Conservation (phyloP, 495 filamentous ascomycete genomes). For the Paragyromitra xinjiangensis region DNA sequence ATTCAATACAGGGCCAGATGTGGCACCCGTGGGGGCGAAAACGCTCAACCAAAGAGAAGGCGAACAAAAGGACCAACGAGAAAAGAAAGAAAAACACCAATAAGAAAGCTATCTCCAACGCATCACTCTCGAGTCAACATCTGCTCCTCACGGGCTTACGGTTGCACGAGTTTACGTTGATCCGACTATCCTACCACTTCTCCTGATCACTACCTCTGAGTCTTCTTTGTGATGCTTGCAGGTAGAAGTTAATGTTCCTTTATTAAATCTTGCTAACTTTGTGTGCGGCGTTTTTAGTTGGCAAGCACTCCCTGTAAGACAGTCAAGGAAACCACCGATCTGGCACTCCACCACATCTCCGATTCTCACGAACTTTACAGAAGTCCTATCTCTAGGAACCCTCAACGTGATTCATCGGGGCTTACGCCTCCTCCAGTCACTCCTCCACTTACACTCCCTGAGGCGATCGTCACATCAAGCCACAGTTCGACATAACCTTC, state of each 20-base stretch:
- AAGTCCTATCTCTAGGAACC: neutral
- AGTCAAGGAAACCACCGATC: neutral
- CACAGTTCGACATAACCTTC: neutral
- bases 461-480: neutral
- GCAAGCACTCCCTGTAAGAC: neutral
- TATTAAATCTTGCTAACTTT: neutral
- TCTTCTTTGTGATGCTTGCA: neutral
- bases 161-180: neutral
- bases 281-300: neutral
- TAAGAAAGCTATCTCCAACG: slow-evolving; percentile 13
- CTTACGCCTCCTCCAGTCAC: neutral
- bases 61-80: neutral
- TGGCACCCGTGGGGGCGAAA: neutral
- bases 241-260: slow-evolving; percentile 3
- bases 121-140: neutral
- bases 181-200: neutral
- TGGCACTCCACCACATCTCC: neutral
- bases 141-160: neutral
- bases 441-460: neutral
- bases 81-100: neutral
- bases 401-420: neutral
- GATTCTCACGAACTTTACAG: neutral
- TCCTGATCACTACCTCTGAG: neutral
- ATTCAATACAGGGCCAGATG: neutral
- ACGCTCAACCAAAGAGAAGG: neutral